Evolutionary conservation across 2,329 filamentous ascomycete species (phyloP), one percentile per base, ranked within the genome.

Genomic region (Sarocladium brachiariae): DNA sequence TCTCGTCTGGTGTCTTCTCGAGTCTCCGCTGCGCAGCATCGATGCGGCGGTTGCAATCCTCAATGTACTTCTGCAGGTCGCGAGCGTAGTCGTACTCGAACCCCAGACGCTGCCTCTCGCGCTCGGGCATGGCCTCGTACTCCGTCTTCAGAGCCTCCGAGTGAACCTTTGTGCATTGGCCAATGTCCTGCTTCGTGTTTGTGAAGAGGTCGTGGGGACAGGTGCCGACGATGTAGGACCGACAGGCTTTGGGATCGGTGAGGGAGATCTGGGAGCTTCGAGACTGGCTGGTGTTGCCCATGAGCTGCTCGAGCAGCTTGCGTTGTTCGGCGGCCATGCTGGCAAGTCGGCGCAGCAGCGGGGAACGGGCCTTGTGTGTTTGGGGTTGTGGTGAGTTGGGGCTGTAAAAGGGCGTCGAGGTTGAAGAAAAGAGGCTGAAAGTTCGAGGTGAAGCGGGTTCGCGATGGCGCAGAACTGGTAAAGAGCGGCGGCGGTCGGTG

Each of bases 151-250:
- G 77, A 11, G 83, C 82, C 65, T 96, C 91, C 46, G 83, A 87
- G 71, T 99, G 93, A 23, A 92, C 80, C 65, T 92, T 93, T 47
- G 88, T 81, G 64, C 93, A 99, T 1, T 83, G 80, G 2, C 93
- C 93, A 30, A 97, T 80, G 66, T 99, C 93, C 53, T 97, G 91
- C 74, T 96, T 97, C 41, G 93, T 99, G 72, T 99, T 99, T 57
- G 92, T 99, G 78, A 99, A 99, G 63, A 99, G 89, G 66, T 99
- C 93, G 75, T 97, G 92, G 1, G 93, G 93, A 68, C 93, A 99
- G 53, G 89, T 95, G 60, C 93, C 93, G 55, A 82, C 90, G 47
- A 99, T 80, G 68, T 92, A 97, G 16, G 91, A 96, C 51, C 89
- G 88, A 75, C 93, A 99, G 60, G 96, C 88, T 71, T 95, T 96